Base-by-base conservation (phyloP, 2,329 filamentous ascomycete genomes). In the Epichloe elymi region DNA sequence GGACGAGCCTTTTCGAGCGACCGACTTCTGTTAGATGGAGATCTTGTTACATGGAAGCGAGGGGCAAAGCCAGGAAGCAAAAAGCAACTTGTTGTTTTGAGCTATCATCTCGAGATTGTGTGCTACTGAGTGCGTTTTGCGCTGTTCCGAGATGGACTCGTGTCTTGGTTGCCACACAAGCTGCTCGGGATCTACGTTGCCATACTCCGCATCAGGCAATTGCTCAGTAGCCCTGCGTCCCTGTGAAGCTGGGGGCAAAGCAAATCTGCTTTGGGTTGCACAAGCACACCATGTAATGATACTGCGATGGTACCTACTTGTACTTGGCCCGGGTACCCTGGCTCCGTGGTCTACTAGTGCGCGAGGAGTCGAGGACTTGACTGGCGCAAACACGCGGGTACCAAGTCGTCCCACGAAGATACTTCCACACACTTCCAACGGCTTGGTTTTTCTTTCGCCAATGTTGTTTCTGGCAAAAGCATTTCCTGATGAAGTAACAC, bases 351-450 rank as follows among this genome's bases (percentile, higher is more conserved):
- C 39, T 23, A 20, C 38, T 48, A 30, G 45, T 30, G 10, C 43
- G 38, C 43, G 46, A 47, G 49, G 33, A 38, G 15, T 46, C 26
- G 45, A 37, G 23, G 26, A 20, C 15, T 5, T 36, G 36, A 36
- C 48, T 42, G 41, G 51, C 42, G n/a, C 41, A 40, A 48, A 48
- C 39, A 48, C 46, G 45, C 44, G 20, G 23, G 41, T 51, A 48
- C 46, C 35, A 41, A 39, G 37, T 39, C 19, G 37, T 33, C 40
- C 46, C 17, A 33, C 50, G 33, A 52, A 36, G 45, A 49, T 35
- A 49, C 33, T 48, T 33, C 20, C 47, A n/a, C 40, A 26, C 41
- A 20, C 42, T 52, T 46, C 43, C 35, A 26, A 44, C 23, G 15
- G 37, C 36, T 23, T 19, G 49, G 7, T 26, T 46, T 44, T 11